Base-by-base conservation (phyloP, 805 yeast genomes). In the Monosporozyma unispora region DNA sequence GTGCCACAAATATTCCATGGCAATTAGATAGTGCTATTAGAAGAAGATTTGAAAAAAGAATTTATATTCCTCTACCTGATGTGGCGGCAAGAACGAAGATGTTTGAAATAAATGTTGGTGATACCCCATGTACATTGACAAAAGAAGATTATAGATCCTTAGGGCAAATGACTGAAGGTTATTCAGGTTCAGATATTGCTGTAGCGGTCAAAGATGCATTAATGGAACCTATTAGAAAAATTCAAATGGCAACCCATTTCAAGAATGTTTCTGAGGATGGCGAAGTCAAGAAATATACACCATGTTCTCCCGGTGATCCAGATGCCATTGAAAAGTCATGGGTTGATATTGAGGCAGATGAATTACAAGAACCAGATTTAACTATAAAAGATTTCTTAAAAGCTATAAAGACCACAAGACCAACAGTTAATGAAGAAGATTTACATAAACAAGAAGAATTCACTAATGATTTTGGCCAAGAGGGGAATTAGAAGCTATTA, bases 1-100 rank as follows among this genome's bases (percentile, higher is more conserved):
- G 99, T 27, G 99, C 99, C 1, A 93, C 99, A 7, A 93, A 93
- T 67, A 93, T 93, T 52, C 99, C 99, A 18, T 93, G 99, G 99
- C 97, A 91, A 70, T 74, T 93, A 57, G 99, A 93, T 68, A 88
- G 97, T 44, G 99, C 99, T 7, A 87, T 93, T 45, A 79, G 99
- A 68, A 82, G 99, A 71, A 82, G 99, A 68, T 93, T 93, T 61
- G 99, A 93, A 67, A 81, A 85, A 57, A 81, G 99, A 70, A 93
- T 93, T 52, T 93, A 93, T 65, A 93, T 93, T 54, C 84, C 99
- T 3, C 74, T 93, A 50, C 99, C 99, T 0, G 99, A 93, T 52
- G 78, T 79, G n/a, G 89, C 87, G 53, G 96, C 96, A 3, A 76
- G 99, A 57, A 79, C 88, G 10, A 82, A 81, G 54, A 91, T 93